Conservation (phyloP, 2,329 filamentous ascomycete genomes). For the Dactylellina leptospora region DNA sequence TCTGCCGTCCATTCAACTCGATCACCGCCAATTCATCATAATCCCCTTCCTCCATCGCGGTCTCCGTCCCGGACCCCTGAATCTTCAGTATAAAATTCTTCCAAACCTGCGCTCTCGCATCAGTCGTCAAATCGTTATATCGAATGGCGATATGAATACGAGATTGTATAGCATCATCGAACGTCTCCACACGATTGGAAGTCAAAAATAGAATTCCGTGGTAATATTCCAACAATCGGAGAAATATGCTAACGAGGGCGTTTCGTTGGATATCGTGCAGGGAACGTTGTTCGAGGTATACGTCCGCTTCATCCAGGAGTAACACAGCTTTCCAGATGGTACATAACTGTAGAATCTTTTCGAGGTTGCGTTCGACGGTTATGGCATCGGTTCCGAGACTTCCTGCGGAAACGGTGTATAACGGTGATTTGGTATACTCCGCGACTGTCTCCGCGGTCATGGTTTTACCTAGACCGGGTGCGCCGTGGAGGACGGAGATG, state of each 20-base stretch:
- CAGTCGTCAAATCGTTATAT: conserved; percentile 57
- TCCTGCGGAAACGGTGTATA: conserved; percentile 64
- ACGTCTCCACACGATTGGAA: conserved; percentile 61
- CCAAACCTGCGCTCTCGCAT: conserved; percentile 58
- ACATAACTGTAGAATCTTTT: conserved; percentile 85
- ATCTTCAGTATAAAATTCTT: conserved; percentile 56
- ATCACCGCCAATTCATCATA: conserved; percentile 32
- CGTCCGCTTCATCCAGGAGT: conserved; percentile 84
- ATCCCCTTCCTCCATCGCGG: conserved; percentile 41
- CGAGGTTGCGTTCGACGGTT: conserved; percentile 75
- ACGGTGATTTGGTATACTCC: conserved; percentile 65
- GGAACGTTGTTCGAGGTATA: conserved; percentile 83
- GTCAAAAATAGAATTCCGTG: conserved; percentile 63
- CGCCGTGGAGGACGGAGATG: conserved; percentile 63
- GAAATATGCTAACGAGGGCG: conserved; percentile 71
- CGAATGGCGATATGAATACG: conserved; percentile 60
- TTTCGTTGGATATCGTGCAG: conserved; percentile 86
- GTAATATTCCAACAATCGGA: conserved; percentile 62
- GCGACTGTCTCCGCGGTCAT: conserved; percentile 68
- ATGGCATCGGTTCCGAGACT: conserved; percentile 60
- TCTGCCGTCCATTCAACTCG: conserved; percentile 59
- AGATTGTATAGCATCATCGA: conserved; percentile 61
- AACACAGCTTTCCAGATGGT: conserved; percentile 87
- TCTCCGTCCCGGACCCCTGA: conserved; percentile 33
- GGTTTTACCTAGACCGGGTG: conserved; percentile 69